phyloP scores from a whole-genome alignment of 805 yeast species.

The Geotrichum ghanense region DNA sequence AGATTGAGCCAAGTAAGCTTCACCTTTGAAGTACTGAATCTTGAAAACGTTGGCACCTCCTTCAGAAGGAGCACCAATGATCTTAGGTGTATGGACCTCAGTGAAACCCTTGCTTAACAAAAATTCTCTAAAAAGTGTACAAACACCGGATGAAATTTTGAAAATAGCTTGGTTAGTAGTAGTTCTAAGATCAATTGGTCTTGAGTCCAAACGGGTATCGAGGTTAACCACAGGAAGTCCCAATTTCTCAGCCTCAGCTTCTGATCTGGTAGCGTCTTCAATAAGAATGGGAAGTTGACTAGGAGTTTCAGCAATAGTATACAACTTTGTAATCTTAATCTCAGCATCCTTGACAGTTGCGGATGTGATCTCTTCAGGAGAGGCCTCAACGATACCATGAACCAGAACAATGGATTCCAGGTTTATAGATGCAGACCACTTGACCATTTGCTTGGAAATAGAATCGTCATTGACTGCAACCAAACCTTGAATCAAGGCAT shows the following conservation, averaged over 20 bases:
- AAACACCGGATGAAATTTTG: constrained; percentile 84
- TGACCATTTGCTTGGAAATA: constrained; percentile 89
- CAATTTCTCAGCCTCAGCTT: constrained; percentile 73
- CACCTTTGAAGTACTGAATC: constrained; percentile 82
- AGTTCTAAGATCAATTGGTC: constrained; percentile 95
- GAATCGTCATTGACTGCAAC: constrained; percentile 59
- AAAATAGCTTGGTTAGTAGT: constrained; percentile 96
- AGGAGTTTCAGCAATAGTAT: constrained; percentile 78
- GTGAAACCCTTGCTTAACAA: constrained; percentile 55
- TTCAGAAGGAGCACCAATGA: constrained; percentile 91
- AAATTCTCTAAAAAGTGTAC: constrained; percentile 82
- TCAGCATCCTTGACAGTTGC: constrained; percentile 90
- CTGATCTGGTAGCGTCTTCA: constrained; percentile 95
- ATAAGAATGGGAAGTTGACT: constrained; percentile 85
- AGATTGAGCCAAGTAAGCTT: constrained; percentile 92
- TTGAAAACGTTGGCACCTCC: constrained; percentile 97
- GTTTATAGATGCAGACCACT: constrained; percentile 82
- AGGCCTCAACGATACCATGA: constrained; percentile 71
- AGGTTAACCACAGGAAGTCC: constrained; percentile 90
- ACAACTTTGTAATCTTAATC: constrained; percentile 62
- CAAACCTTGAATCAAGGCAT: constrained; percentile 70
- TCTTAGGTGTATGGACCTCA: constrained; percentile 94
- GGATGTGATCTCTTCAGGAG: constrained; percentile 76
- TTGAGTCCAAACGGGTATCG: constrained; percentile 88
- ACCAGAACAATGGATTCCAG: constrained; percentile 89